Base-by-base conservation (phyloP, 768 basidiomycete species). In the Leccinellum albellum region DNA sequence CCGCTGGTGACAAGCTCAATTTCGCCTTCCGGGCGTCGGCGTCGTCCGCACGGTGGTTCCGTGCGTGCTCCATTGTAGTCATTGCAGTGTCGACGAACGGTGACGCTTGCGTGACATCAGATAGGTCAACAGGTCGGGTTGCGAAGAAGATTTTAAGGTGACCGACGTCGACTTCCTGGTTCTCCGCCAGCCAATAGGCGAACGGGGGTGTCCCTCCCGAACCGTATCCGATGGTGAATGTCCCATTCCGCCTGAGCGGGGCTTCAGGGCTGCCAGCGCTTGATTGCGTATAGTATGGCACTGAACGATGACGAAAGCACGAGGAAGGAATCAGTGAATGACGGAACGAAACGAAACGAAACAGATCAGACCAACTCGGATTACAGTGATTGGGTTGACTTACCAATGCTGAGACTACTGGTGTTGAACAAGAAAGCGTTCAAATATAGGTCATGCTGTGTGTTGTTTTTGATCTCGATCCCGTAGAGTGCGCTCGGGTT, bases 401-500 rank as follows among this genome's bases (percentile, higher is more conserved):
- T n/a, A 49, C 48, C 26, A 20, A 49, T 32, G 29, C 48, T 49
- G 12, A 49, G 7, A 49, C 48, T 49, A 20, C 48, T 49, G 29
- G 29, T 31, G 29, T 49, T 49, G 29, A 49, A 49, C 20, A 49
- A 29, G 48, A 49, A 49, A 13, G 48, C 48, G 29, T 49, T 49
- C 29, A 49, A 29, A 31, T 49, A 49, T 12, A 49, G 48, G 29
- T 49, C 48, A 10, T 26, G 10, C 31, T 49, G 48, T 3, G 58
- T 61, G 21, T 55, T 40, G 26, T 61, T 61, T 20, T 40, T 60
- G 50, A 61, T 51, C 37, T 60, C 32, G 24, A 54, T 49, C 12
- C 48, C 48, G 29, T 49, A 49, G 12, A 49, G 24, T 31, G 48
- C n/a, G 17, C 29, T 20, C 28, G 26, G 24, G 12, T 49, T 15